Conservation (phyloP, 805 yeast species). For the Maudiozyma pseudohumilis region DNA sequence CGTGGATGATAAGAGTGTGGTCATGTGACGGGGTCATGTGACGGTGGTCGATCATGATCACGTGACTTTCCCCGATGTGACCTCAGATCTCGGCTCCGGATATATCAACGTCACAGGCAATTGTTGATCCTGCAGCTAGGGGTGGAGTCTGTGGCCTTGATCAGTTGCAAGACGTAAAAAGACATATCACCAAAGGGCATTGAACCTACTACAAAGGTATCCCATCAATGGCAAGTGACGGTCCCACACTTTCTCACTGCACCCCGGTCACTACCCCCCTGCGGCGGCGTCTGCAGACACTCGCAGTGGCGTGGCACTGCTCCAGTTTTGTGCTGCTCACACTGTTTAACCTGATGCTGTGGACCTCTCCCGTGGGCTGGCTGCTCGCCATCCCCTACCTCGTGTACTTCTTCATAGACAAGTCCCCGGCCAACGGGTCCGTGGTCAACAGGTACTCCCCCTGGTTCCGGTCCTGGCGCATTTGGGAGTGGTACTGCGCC, state of each 20-base stretch:
- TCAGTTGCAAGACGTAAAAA: too few relatives aligned
- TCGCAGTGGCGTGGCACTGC: constrained; percentile 64
- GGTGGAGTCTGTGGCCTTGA: too few relatives aligned
- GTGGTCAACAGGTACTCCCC: constrained; percentile 47
- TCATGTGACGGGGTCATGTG: too few relatives aligned
- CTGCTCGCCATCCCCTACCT: constrained; percentile 54
- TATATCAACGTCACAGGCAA: too few relatives aligned
- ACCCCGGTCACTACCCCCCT: constrained; percentile 45
- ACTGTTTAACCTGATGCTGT: constrained; percentile 43
- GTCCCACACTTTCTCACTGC: constrained; percentile 28
- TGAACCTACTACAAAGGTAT: too few relatives aligned
- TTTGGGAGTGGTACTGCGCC: constrained; percentile 65
- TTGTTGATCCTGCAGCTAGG: too few relatives aligned
- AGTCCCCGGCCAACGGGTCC: constrained; percentile 67
- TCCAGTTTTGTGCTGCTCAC: constrained; percentile 48
- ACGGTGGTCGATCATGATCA: too few relatives aligned
- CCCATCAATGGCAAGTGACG: too few relatives aligned
- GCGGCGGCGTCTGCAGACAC: constrained; percentile 51
- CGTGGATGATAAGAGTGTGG: too few relatives aligned
- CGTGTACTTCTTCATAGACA: constrained; percentile 47
- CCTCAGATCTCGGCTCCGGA: too few relatives aligned
- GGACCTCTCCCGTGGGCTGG: constrained; percentile 62
- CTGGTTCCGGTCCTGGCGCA: constrained; percentile 42
- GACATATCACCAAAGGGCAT: too few relatives aligned
- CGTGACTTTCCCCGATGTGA: too few relatives aligned